A percentile compares a stretch with the other conserved stretches of the same genome.
These are phyloP conservation scores for Citeromyces nyonsensis DNA, from an alignment of 805 yeast genomes.

Conservation along the genomic window DNA sequence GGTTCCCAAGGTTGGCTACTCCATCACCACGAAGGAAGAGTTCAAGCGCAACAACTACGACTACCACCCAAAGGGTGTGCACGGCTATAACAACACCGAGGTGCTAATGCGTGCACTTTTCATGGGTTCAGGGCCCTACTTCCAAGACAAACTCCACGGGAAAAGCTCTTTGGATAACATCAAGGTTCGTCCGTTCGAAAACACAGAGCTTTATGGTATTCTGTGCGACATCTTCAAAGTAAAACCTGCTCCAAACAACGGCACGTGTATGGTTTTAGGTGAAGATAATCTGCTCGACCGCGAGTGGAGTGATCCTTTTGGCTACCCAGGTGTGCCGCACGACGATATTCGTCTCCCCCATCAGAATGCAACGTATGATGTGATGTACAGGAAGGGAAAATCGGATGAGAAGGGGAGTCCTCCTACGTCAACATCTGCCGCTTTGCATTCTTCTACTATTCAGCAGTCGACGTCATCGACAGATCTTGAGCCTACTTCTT, in stretches of 20 bases:
- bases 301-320: slow-evolving; percentile 28
- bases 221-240: slow-evolving; percentile 47
- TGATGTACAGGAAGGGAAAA: too few relatives aligned
- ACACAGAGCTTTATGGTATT: slow-evolving; percentile 60
- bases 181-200: slow-evolving; percentile 48
- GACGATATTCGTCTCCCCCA: slow-evolving; percentile 24
- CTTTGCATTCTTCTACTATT: too few relatives aligned
- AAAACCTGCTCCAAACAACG: slow-evolving; percentile 46
- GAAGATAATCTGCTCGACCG: slow-evolving; percentile 15
- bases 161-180: too few relatives aligned
- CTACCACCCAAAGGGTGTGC: slow-evolving; percentile 61
- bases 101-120: slow-evolving; percentile 76
- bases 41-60: slow-evolving; percentile 22
- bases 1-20: slow-evolving; percentile 71
- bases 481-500: too few relatives aligned
- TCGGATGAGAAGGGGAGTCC: too few relatives aligned
- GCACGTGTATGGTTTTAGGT: slow-evolving; percentile 15
- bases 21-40: slow-evolving; percentile 49
- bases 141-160: slow-evolving; percentile 16
- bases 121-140: slow-evolving; percentile 70
- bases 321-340: slow-evolving; percentile 36
- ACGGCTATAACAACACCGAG: slow-evolving; percentile 72
- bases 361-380: slow-evolving; percentile 36
- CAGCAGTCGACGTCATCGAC: too few relatives aligned
- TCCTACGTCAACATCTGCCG: too few relatives aligned